Base-by-base conservation (phyloP, 2,329 filamentous ascomycete genomes). In the Coniochaeta prunicola region DNA sequence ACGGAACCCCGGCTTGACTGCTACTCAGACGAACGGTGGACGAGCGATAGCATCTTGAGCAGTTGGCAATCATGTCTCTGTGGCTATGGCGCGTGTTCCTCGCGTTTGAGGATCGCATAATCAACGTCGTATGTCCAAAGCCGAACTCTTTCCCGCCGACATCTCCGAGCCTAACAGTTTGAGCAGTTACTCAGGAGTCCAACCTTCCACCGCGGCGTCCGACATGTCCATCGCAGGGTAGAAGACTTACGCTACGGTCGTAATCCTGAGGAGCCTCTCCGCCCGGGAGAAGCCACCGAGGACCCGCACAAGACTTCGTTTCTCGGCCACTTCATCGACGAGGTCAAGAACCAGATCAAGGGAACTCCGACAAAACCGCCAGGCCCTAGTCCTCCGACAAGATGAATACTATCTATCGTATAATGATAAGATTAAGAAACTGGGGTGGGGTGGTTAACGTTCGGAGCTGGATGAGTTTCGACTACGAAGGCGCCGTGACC, bases 131-230 rank as follows among this genome's bases (percentile, higher is more conserved):
- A 50, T 30, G 45, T 50, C 21, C 26, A 17, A 3, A n/a, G n/a
- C n/a, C 24, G 8, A 15, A 28, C 12, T 28, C 21, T 26, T 26
- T n/a, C 45, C n/a, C 24, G 10, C n/a, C 26, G 2, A 17, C 2
- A 17, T 5, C 24, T 28, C 9, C 45, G 21, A n/a, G n/a, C 30
- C 55, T 53, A 36, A 54, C 58, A 36, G 15, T 56, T 33, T 48
- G 54, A 59, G 24, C 61, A 81, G 77, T 77, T 83, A 58, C 77
- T 84, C 17, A 72, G 74, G 26, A 79, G 74, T 17, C 80, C 79
- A 1, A 70, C 72, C 9, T 84, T 83, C 65, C 80, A 83, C 61
- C 76, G 75, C 61, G 75, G 74, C 3, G 81, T 84, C 40, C 77
- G 77, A 8, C 73, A 76, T n/a, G 78, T 84, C 34, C 80, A 84